Evolutionary conservation across 768 basidiomycete genomes (phyloP).

Genomic region (Rickenella mellea): DNA sequence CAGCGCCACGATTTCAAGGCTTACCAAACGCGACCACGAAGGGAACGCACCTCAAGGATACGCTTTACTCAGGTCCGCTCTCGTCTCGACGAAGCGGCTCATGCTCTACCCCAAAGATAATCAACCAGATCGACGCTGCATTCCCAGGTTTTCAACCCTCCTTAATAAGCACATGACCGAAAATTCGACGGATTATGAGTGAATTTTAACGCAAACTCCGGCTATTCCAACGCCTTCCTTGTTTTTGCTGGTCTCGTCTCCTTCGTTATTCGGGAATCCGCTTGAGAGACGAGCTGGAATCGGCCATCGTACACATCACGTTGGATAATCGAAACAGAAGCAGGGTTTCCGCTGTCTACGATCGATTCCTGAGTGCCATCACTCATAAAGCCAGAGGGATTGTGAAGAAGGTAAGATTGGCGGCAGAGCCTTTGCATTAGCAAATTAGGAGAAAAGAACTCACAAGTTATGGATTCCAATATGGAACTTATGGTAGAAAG

Average conservation of each 20-base stretch:
- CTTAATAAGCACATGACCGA: slow-evolving; percentile 88
- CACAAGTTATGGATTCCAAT: too few relatives aligned
- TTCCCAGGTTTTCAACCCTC: slow-evolving; percentile 97
- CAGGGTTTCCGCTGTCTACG: too few relatives aligned
- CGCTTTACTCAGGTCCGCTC: slow-evolving; percentile 33
- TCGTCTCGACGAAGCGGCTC: slow-evolving; percentile 15
- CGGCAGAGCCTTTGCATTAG: slow-evolving; percentile 68
- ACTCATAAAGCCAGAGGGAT: slow-evolving; percentile 38
- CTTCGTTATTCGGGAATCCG: slow-evolving; percentile 17
- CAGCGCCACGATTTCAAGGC: too few relatives aligned
- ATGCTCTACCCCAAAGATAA: slow-evolving; percentile 41
- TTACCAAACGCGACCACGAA: too few relatives aligned
- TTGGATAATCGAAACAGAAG: slow-evolving; percentile 38
- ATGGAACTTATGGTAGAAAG: too few relatives aligned
- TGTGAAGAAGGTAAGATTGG: slow-evolving; percentile 70
- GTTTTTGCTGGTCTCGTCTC: slow-evolving; percentile 4
- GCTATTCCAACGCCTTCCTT: slow-evolving; percentile 5
- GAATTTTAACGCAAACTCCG: slow-evolving; percentile 38
- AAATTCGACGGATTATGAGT: slow-evolving; percentile 83
- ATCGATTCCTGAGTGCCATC: slow-evolving; percentile 8
- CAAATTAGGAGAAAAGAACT: too few relatives aligned
- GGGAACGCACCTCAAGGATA: slow-evolving; percentile 65
- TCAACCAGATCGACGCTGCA: slow-evolving; percentile 81
- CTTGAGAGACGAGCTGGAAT: slow-evolving; percentile 76
- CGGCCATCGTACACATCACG: slow-evolving; percentile 92